These are phyloP conservation scores for Chamaecrista fasciculata DNA, from an alignment of 306 rosid genomes.

Conservation along the genomic window DNA sequence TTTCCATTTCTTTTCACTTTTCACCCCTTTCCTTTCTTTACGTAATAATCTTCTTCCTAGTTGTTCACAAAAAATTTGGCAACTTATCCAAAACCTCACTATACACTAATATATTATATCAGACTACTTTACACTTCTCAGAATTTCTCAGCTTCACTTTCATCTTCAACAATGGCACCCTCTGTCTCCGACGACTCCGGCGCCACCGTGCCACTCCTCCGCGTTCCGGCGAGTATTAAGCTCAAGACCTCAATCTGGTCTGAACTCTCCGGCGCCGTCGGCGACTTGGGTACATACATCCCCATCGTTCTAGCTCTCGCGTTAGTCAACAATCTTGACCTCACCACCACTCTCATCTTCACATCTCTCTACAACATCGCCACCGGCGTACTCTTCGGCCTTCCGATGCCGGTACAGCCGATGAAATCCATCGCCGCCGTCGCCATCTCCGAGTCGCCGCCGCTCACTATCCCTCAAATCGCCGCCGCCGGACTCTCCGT, in stretches of 20 bases:
- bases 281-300: slow-evolving; percentile 78
- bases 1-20: too few species aligned
- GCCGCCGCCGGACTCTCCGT: slow-evolving; percentile 80
- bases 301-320: slow-evolving; percentile 70
- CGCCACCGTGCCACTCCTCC: slow-evolving; percentile 26
- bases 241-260: slow-evolving; percentile 53
- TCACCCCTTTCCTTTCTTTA: too few species aligned
- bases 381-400: slow-evolving; percentile 76
- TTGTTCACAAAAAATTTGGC: too few species aligned
- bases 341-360: slow-evolving; percentile 68
- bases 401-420: slow-evolving; percentile 93
- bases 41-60: too few species aligned
- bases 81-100: too few species aligned
- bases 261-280: slow-evolving; percentile 76
- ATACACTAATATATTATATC: too few species aligned
- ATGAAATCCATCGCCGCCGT: slow-evolving; percentile 94
- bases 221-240: slow-evolving; percentile 42
- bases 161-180: neutral
- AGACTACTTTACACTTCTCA: too few species aligned
- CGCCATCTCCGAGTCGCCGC: slow-evolving; percentile 65
- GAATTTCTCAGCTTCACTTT: too few species aligned
- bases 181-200: slow-evolving; percentile 1
- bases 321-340: slow-evolving; percentile 57
- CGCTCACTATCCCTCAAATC: slow-evolving; percentile 68
- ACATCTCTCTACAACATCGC: slow-evolving; percentile 71